Percentiles rank a stretch among this genome's conserved stretches.
Conservation (phyloP, 257 asterid genomes). For the Fraxinus pennsylvanica region DNA sequence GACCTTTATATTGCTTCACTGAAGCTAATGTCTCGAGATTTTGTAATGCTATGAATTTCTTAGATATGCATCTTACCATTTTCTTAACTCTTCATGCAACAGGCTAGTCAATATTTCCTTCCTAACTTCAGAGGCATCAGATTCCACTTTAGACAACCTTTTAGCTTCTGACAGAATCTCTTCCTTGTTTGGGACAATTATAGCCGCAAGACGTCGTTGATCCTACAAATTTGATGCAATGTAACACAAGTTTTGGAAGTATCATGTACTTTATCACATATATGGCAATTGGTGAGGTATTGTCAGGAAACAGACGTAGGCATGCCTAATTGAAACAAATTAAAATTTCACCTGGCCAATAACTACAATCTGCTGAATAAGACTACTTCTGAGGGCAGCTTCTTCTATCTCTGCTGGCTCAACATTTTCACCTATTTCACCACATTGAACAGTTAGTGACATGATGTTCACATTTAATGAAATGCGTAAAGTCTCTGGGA, state of each 20-base stretch:
- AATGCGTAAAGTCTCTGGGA: neutral
- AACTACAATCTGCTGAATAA: slow-evolving; percentile 83
- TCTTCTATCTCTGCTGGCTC: slow-evolving; percentile 94
- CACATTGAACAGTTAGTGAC: slow-evolving; percentile 2
- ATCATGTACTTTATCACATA: neutral
- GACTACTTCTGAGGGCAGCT: slow-evolving; percentile 80
- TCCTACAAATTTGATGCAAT: slow-evolving; percentile 48
- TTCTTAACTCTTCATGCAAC: slow-evolving; percentile 63
- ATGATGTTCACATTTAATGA: neutral
- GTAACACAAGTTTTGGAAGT: slow-evolving; percentile 15
- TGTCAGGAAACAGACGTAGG: neutral
- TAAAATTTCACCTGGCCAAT: slow-evolving; percentile 72
- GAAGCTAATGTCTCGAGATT: too few relatives aligned
- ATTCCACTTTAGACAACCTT: slow-evolving; percentile 49
- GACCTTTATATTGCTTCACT: neutral
- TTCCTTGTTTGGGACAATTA: slow-evolving; percentile 80
- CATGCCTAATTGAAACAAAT: slow-evolving; percentile 6
- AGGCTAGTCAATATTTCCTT: slow-evolving; percentile 52
- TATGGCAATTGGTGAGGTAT: neutral
- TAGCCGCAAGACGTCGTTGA: slow-evolving; percentile 87
- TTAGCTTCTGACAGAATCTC: slow-evolving; percentile 66
- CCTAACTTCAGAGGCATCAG: slow-evolving; percentile 61
- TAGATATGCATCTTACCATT: slow-evolving; percentile 49
- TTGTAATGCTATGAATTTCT: neutral
- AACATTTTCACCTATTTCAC: slow-evolving; percentile 76